Evolutionary conservation across 2,329 filamentous ascomycete genomes (phyloP).

Genomic region (Cladosporium halotolerans): DNA sequence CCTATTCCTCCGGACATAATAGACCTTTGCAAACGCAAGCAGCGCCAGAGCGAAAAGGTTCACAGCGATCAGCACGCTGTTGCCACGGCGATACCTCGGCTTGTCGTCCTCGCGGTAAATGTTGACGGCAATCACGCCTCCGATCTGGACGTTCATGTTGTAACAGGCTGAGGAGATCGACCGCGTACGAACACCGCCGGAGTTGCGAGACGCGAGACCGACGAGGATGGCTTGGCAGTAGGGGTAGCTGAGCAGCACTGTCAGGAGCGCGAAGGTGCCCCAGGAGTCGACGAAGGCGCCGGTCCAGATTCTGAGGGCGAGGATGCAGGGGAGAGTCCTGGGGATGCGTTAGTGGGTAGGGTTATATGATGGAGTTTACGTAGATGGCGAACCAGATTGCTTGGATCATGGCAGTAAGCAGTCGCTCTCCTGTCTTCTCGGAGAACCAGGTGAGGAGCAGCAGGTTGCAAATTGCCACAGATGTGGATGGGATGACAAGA

Average conservation of each 20-base stretch:
- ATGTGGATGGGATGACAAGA: slow-evolving; percentile 49
- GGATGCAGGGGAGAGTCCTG: slow-evolving; percentile 33
- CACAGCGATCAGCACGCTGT: slow-evolving; percentile 48
- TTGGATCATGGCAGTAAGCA: slow-evolving; percentile 40
- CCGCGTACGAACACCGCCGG: slow-evolving; percentile 38
- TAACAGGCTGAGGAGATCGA: slow-evolving; percentile 40
- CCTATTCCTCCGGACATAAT: slow-evolving; percentile 30
- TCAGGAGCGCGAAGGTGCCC: slow-evolving; percentile 34
- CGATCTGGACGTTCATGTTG: slow-evolving; percentile 37
- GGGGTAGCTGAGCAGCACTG: slow-evolving; percentile 37
- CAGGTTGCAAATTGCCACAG: slow-evolving; percentile 36
- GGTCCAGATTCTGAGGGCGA: slow-evolving; percentile 32
- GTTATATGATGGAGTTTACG: slow-evolving; percentile 17
- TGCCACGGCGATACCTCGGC: slow-evolving; percentile 50
- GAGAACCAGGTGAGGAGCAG: slow-evolving; percentile 46
- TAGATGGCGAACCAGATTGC: slow-evolving; percentile 35
- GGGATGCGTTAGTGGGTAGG: slow-evolving; percentile 22
- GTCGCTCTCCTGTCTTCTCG: slow-evolving; percentile 46
- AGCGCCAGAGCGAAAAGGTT: slow-evolving; percentile 45
- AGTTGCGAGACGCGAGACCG: slow-evolving; percentile 37
- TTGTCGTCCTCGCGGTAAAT: slow-evolving; percentile 50
- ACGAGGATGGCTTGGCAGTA: slow-evolving; percentile 42
- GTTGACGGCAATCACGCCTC: slow-evolving; percentile 41
- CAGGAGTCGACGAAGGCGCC: slow-evolving; percentile 29
- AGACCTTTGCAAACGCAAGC: slow-evolving; percentile 27